phyloP scores from a whole-genome alignment of 169 alveolate genomes.

The Plasmodium berghei region DNA sequence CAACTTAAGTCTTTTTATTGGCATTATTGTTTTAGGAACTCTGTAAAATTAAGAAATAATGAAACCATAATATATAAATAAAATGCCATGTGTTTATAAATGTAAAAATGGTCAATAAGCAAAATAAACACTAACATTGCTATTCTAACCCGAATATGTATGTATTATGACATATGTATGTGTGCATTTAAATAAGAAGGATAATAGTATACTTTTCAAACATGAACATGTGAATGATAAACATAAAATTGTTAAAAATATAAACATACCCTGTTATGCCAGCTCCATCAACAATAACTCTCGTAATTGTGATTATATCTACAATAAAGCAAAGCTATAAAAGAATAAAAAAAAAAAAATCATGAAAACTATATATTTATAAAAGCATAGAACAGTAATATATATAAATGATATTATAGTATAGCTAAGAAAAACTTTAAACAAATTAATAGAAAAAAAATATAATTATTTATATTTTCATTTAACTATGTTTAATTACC shows the following conservation, averaged over 20 bases:
- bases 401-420: too few relatives aligned
- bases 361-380: neutral
- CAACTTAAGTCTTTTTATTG: constrained; percentile 90
- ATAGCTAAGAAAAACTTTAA: too few relatives aligned
- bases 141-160: too few relatives aligned
- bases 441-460: too few relatives aligned
- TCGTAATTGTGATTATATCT: constrained; percentile 90
- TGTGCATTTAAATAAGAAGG: too few relatives aligned
- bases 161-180: too few relatives aligned
- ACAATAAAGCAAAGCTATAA: constrained; percentile 90
- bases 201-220: too few relatives aligned
- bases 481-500: constrained; percentile 76
- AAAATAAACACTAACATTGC: neutral
- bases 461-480: too few relatives aligned
- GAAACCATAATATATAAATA: neutral
- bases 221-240: too few relatives aligned
- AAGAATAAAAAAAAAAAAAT: neutral
- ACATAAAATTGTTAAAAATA: neutral
- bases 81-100: neutral
- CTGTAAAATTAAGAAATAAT: constrained; percentile 26
- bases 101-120: neutral
- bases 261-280: constrained; percentile 86
- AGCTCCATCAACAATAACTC: constrained; percentile 94
- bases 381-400: neutral
- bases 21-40: constrained; percentile 91